Conservation (phyloP, 768 basidiomycete genomes). For the Mycena floridula region DNA sequence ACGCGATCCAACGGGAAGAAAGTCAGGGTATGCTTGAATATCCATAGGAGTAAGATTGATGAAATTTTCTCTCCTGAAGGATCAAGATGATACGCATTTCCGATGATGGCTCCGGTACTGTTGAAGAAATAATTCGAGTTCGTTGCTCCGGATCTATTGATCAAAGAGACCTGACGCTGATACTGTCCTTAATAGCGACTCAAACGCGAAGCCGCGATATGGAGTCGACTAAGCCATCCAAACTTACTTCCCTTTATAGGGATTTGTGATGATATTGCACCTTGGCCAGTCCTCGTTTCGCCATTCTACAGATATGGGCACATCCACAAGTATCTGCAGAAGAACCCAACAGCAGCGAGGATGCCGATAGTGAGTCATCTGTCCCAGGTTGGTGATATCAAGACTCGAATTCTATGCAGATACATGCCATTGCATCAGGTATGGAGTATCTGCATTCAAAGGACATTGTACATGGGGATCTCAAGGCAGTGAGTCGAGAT, state of each 20-base stretch:
- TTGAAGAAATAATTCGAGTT: constrained; percentile 3
- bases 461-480: constrained; percentile 37
- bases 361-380: background rate
- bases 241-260: constrained; percentile 9
- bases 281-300: constrained; percentile 6
- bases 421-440: constrained; percentile 26
- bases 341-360: background rate
- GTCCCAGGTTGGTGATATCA: background rate
- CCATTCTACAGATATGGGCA: constrained; percentile 6
- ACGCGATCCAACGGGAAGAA: constrained; percentile 3
- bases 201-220: constrained; percentile 5
- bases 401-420: constrained; percentile 9
- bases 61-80: too few relatives aligned
- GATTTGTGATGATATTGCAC: constrained; percentile 3
- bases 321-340: constrained; percentile 3
- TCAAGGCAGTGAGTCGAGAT: constrained; percentile 29
- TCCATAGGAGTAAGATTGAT: too few relatives aligned
- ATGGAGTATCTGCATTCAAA: constrained; percentile 26
- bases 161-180: background rate
- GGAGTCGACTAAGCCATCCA: constrained; percentile 5
- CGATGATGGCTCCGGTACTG: too few relatives aligned
- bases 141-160: too few relatives aligned
- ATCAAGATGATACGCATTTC: constrained; percentile 8
- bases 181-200: constrained; percentile 3
- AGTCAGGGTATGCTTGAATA: too few relatives aligned